Evolutionary conservation across 371 early-diverging fungal species (phyloP).

Genomic region (Mucor irregularis): DNA sequence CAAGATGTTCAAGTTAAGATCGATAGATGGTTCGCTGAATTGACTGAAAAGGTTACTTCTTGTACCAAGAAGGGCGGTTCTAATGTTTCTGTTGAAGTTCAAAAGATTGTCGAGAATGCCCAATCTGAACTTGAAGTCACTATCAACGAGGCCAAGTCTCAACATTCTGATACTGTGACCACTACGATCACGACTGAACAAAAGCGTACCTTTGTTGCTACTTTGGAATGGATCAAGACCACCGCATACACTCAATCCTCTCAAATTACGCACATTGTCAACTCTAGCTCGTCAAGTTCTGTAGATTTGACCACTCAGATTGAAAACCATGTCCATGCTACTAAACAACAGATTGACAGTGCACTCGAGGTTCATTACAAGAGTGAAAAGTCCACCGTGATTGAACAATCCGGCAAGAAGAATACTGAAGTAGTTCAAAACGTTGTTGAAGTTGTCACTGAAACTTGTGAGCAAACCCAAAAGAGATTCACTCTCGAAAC

Average conservation of each 20-base stretch:
- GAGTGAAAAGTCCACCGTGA: conserved; percentile 1
- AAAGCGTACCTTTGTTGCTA: conserved; percentile 16
- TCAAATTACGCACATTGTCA: conserved; percentile 31
- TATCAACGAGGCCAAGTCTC: conserved; percentile 15
- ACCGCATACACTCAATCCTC: conserved; percentile 24
- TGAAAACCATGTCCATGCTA: conserved; percentile 29
- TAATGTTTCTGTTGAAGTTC: conserved; percentile 21
- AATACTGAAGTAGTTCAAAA: background rate
- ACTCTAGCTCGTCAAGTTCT: conserved; percentile 19
- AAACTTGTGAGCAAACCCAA: conserved; percentile 32
- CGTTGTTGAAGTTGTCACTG: conserved; percentile 25
- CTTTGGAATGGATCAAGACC: conserved; percentile 29
- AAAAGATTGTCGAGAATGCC: conserved; percentile 27
- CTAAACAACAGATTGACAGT: conserved; percentile 30
- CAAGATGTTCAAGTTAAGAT: conserved; percentile 20
- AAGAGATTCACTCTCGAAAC: conserved; percentile 32
- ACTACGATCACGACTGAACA: conserved; percentile 3
- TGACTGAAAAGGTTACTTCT: conserved; percentile 22
- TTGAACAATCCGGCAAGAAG: conserved; percentile 12
- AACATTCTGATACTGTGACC: background rate
- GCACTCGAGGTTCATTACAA: conserved; percentile 33
- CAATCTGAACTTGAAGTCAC: conserved; percentile 25
- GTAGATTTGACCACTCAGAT: conserved; percentile 35
- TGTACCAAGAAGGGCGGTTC: conserved; percentile 28
- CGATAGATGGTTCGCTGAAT: conserved; percentile 19